Evolutionary conservation across 2,329 filamentous ascomycete species (phyloP).

Genomic region (Arthrobotrys megalospora): DNA sequence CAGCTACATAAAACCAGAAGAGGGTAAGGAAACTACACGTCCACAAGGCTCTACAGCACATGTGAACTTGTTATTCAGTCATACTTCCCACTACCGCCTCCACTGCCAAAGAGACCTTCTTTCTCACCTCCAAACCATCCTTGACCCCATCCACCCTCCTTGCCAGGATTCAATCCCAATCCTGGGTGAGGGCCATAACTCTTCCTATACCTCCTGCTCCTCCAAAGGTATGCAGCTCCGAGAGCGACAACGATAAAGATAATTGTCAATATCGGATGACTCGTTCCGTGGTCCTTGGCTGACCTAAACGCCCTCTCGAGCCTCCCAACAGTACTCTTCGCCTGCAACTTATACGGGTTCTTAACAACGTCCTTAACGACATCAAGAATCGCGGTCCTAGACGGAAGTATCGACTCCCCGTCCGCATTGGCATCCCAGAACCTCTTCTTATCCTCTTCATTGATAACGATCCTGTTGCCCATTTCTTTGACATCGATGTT

Average conservation of each 20-base stretch:
- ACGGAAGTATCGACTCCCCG: slow-evolving; percentile 89
- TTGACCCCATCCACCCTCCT: slow-evolving; percentile 53
- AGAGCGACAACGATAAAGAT: slow-evolving; percentile 54
- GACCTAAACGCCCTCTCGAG: slow-evolving; percentile 78
- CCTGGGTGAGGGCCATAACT: slow-evolving; percentile 42
- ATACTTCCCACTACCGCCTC: slow-evolving; percentile 53
- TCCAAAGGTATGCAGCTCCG: slow-evolving; percentile 12
- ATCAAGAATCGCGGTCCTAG: slow-evolving; percentile 90
- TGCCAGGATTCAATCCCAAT: slow-evolving; percentile 50
- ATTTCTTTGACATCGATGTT: slow-evolving; percentile 86
- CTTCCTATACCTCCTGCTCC: slow-evolving; percentile 37
- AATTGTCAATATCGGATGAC: slow-evolving; percentile 69
- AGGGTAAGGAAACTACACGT: not conserved
- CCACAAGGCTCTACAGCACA: not conserved
- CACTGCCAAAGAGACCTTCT: slow-evolving; percentile 48
- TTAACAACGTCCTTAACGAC: slow-evolving; percentile 81
- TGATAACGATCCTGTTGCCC: slow-evolving; percentile 94
- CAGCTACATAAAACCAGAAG: slow-evolving; percentile 29
- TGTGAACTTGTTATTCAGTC: slow-evolving; percentile 36
- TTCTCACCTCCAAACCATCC: slow-evolving; percentile 59
- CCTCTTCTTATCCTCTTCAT: slow-evolving; percentile 94
- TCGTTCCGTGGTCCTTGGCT: slow-evolving; percentile 67
- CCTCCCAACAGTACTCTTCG: slow-evolving; percentile 82
- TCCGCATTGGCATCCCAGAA: slow-evolving; percentile 96
- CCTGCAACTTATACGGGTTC: slow-evolving; percentile 78